phyloP scores from a whole-genome alignment of 2,329 filamentous ascomycete genomes.

The Geosmithia putterillii region DNA sequence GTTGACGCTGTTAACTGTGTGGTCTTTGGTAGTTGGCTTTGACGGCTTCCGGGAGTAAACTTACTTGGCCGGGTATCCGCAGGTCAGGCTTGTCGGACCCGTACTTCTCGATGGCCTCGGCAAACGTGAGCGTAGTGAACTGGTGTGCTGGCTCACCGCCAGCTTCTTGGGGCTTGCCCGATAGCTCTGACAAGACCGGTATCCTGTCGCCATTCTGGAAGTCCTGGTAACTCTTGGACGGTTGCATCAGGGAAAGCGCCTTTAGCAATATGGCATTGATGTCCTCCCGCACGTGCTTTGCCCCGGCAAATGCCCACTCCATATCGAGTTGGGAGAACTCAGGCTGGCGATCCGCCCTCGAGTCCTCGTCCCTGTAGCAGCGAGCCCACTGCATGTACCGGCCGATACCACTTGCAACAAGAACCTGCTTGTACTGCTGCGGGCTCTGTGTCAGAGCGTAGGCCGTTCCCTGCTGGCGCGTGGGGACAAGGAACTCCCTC shows the following conservation, averaged over 20 bases:
- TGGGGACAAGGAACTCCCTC: slow-evolving; percentile 87
- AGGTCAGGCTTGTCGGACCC: slow-evolving; percentile 91
- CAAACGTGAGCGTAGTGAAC: slow-evolving; percentile 22
- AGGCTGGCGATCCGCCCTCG: slow-evolving; percentile 83
- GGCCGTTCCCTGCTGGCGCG: slow-evolving; percentile 59
- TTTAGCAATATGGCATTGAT: slow-evolving; percentile 20
- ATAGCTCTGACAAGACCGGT: slow-evolving; percentile 16
- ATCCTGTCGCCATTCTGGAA: slow-evolving; percentile 24
- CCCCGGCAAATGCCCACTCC: slow-evolving; percentile 78
- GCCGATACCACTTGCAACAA: slow-evolving; percentile 80
- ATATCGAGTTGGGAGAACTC: slow-evolving; percentile 96
- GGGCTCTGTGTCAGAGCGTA: slow-evolving; percentile 94
- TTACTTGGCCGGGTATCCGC: slow-evolving; percentile 55
- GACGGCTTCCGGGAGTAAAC: slow-evolving; percentile 7
- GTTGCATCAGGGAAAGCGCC: slow-evolving; percentile 13
- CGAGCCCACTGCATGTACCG: slow-evolving; percentile 87
- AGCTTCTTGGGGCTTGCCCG: background rate
- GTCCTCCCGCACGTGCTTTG: slow-evolving; percentile 17
- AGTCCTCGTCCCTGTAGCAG: slow-evolving; percentile 92
- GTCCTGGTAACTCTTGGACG: slow-evolving; percentile 48
- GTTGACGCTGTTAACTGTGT: slow-evolving; percentile 3
- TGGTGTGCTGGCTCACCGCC: slow-evolving; percentile 9
- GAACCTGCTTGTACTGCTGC: slow-evolving; percentile 95
- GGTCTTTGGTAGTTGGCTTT: background rate
- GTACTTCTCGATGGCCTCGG: slow-evolving; percentile 57